Percentiles rank a stretch among this genome's conserved stretches.
Conservation (phyloP, 2,329 filamentous ascomycete genomes). For the Pestalotiopsis fici region DNA sequence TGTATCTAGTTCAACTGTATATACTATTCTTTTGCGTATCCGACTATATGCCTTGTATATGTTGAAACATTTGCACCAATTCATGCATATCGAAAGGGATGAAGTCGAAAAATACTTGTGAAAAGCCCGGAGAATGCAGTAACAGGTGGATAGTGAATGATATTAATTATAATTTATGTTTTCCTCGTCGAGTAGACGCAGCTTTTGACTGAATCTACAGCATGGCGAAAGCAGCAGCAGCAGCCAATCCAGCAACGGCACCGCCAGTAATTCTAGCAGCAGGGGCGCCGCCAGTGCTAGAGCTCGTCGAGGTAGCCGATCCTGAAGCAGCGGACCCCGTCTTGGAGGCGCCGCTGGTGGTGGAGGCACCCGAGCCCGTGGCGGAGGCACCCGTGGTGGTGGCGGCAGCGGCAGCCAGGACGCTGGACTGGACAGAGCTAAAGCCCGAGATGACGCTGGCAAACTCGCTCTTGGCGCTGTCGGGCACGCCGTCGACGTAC, state of each 20-base stretch:
- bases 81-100: not conserved
- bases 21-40: not conserved
- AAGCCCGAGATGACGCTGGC: not conserved
- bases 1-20: slow-evolving; percentile 1
- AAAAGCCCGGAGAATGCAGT: not conserved
- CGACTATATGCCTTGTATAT: not conserved
- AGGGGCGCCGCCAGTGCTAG: slow-evolving; percentile 1
- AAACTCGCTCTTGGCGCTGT: slow-evolving; percentile 1
- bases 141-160: not conserved
- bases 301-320: not conserved
- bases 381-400: not conserved
- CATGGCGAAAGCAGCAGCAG: not conserved
- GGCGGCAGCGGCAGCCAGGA: not conserved
- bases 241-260: slow-evolving; percentile 1
- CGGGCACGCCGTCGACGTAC: not conserved
- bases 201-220: not conserved
- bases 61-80: not conserved
- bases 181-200: too few relatives aligned
- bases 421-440: slow-evolving; percentile 2
- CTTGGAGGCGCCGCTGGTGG: not conserved
- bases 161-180: not conserved
- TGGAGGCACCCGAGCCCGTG: not conserved
- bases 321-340: not conserved
- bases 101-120: not conserved
- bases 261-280: not conserved